Percentiles rank a stretch among this genome's conserved stretches.
Evolutionary conservation across 1,284 basidiomycete species (phyloP).

Genomic region (Wolfiporia cocos): DNA sequence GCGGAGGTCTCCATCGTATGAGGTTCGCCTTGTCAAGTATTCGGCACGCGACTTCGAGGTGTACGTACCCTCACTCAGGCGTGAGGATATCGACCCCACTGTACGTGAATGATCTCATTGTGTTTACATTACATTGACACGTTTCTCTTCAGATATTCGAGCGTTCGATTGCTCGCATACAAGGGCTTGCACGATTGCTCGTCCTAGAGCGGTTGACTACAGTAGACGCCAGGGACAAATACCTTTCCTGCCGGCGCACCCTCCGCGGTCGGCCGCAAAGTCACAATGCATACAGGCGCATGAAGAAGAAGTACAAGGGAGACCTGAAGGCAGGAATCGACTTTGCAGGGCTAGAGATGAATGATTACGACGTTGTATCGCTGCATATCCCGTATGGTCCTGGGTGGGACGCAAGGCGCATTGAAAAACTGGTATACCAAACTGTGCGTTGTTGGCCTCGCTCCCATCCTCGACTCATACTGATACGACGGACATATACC

Average conservation of each 20-base stretch:
- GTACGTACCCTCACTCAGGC: constrained; percentile 42
- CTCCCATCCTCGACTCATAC: background rate
- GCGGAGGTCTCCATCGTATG: constrained; percentile 56
- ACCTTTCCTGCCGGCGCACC: constrained; percentile 37
- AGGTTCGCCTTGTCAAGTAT: constrained; percentile 53
- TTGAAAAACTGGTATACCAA: constrained; percentile 52
- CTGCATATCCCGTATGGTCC: constrained; percentile 60
- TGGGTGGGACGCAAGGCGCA: constrained; percentile 50
- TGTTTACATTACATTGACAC: background rate
- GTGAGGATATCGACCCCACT: constrained; percentile 49
- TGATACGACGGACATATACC: background rate
- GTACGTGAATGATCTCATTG: constrained; percentile 23
- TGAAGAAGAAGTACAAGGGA: constrained; percentile 41
- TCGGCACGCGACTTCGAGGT: constrained; percentile 47
- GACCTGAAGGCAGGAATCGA: constrained; percentile 42
- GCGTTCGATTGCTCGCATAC: constrained; percentile 44
- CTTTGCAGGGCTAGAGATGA: constrained; percentile 44
- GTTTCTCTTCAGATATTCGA: constrained; percentile 53
- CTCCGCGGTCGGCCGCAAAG: constrained; percentile 41
- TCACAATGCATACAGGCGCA: constrained; percentile 10
- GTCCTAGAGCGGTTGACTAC: constrained; percentile 48
- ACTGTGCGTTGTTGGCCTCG: constrained; percentile 27
- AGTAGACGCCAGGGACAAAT: constrained; percentile 35
- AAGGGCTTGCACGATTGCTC: constrained; percentile 52
- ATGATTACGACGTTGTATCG: constrained; percentile 50